Conservation (phyloP, 2,329 filamentous ascomycete genomes). For the Myriosclerotinia duriaeana region DNA sequence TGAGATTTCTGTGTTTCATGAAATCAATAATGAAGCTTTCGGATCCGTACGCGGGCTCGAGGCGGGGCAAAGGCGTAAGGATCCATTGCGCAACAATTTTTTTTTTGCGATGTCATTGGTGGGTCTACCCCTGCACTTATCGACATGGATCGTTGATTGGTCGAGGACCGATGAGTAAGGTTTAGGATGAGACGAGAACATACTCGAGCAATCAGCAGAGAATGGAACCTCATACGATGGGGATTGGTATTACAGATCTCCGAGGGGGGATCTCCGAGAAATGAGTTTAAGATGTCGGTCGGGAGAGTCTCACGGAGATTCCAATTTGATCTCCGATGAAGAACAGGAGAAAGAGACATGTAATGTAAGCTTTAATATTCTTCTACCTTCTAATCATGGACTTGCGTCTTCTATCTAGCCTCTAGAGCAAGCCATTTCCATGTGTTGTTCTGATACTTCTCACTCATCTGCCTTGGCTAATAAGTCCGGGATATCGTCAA, state of each 20-base stretch:
- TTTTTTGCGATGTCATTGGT: constrained; percentile 17
- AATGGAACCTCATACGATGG: background rate
- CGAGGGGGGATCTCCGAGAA: constrained; percentile 12
- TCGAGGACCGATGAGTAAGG: too few species aligned
- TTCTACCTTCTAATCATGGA: constrained; percentile 6
- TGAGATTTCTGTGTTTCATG: constrained; percentile 14
- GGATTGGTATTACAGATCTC: background rate
- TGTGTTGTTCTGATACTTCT: constrained; percentile 9
- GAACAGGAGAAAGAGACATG: background rate
- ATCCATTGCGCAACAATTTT: constrained; percentile 7
- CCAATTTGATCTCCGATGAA: constrained; percentile 8
- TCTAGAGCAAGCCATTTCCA: constrained; percentile 1
- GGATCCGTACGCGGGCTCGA: constrained; percentile 7
- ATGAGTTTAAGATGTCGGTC: background rate
- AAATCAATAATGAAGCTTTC: background rate
- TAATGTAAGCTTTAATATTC: constrained; percentile 10
- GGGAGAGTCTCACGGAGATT: background rate
- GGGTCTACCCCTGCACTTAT: constrained; percentile 9
- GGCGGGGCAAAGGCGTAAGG: constrained; percentile 5
- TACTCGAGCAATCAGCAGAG: background rate
- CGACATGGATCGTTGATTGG: constrained; percentile 13
- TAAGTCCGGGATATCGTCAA: constrained; percentile 75
- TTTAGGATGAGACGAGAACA: background rate
- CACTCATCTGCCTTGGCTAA: constrained; percentile 30
- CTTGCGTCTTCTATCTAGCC: constrained; percentile 21